Base-by-base conservation (phyloP, 805 yeast genomes). In the Grigorovia yakushimaensis region DNA sequence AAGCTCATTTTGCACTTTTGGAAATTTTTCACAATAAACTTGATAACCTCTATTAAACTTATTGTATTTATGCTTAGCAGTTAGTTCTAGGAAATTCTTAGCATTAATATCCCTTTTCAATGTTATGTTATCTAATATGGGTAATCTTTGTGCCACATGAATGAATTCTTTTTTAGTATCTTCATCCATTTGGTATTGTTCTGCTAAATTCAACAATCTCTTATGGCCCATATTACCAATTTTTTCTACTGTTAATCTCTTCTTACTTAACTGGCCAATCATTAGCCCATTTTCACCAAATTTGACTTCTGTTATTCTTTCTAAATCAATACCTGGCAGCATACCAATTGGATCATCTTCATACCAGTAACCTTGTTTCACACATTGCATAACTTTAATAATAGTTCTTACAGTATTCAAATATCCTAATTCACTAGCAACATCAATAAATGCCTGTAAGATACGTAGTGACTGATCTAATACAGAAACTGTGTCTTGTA, bases 381-480 rank as follows among this genome's bases (percentile, higher is more conserved):
- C 74, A 65, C 93, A 81, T 58, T 82, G 88, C 89, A 91, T 82
- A 43, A 85, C 68, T 52, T 72, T 72, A 35, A 91, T 74, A 47
- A 88, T 73, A 47, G 72, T 72, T 55, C 80, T 51, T 0, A 81
- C 87, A 0, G 87, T 77, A 5, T 73, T 60, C 42, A 81, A 69
- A 55, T 78, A 82, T 0, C 96, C 96, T 54, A 81, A 59, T 55
- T 91, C 97, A 2, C 96, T 79, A 1, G 93, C 81, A 19, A 86
- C 87, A 66, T 93, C 99, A 49, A 91, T 82, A 54, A 77, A 83
- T 0, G 98, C 97, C 61, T 93, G 98, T 46, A 89, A 67, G 52
- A 93, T 83, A 76, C 98, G 95, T 59, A 93, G 71, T 7, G 95
- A 80, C 68, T 93, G 98, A 60, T 94, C 99, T 48, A 93, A 69